Base-by-base conservation (phyloP, 805 yeast genomes). In the Wickerhamiella australiensis region DNA sequence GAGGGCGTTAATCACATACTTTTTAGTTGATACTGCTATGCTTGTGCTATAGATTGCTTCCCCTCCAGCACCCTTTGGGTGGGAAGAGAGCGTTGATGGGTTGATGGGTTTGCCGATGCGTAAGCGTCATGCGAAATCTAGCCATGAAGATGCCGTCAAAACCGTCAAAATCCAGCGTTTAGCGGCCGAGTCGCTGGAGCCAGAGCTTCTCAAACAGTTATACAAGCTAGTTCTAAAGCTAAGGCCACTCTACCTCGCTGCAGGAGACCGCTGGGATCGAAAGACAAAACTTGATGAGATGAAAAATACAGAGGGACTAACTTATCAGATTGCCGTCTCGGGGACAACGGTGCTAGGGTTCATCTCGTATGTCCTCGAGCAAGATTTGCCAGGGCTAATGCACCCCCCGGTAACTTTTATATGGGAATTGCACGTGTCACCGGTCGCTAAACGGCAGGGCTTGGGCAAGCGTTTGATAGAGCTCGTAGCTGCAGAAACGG, bases 371-470 rank as follows among this genome's bases (percentile, higher is more conserved):
- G 47, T 53, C 21, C 46, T 15, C 6, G 50, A 57, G 15, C 54
- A 53, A 5, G 46, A 35, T 9, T 23, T 22, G 17, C 21, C 20
- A 23, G 29, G 20, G 31, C 21, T 20, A 41, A 18, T 12, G 7
- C 26, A 43, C 5, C 46, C n/a, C n/a, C n/a, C 50, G 2, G 52
- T 47, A 12, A 46, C 55, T 6, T 62, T 56, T 43, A 50, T 62
- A 22, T 62, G 60, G 46, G 65, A 62, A 52, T 47, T 62, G 33
- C 65, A 62, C 42, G 60, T 60, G 23, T 33, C 36, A 6, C 38
- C 48, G 8, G 36, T 27, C 13, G 21, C 12, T n/a, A 53, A 43
- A 25, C 56, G 62, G 15, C 44, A 46, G 42, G 59, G 61, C 6
- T 35, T 60, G 5, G 65, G 61, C 17, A 17, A 26, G 15, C 20